These are phyloP conservation scores for Cubamyces sp. DNA, from an alignment of 768 basidiomycete species.

Conservation along the genomic window DNA sequence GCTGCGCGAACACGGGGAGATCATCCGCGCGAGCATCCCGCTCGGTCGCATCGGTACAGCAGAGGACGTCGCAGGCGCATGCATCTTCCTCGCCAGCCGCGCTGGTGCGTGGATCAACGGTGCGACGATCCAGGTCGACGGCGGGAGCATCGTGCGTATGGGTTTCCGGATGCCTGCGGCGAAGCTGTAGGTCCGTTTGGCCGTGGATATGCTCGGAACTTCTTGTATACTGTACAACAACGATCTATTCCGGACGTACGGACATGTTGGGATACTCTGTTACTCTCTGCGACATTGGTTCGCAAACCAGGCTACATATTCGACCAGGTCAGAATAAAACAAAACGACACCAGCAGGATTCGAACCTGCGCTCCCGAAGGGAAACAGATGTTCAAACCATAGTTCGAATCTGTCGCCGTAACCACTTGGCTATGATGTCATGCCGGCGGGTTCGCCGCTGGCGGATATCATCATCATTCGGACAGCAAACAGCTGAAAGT, in stretches of 20 bases:
- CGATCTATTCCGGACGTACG: no score
- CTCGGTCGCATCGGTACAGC: constrained; percentile 59
- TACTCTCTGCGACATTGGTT: no score
- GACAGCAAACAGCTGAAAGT: no score
- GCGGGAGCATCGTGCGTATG: constrained; percentile 54
- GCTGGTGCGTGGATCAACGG: constrained; percentile 69
- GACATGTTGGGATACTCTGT: no score
- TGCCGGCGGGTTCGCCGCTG: no score
- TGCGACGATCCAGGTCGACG: constrained; percentile 64
- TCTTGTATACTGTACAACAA: background rate
- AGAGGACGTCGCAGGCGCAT: constrained; percentile 67
- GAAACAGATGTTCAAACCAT: constrained; percentile 28
- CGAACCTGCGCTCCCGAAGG: constrained; percentile 44
- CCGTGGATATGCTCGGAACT: background rate
- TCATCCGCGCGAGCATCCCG: constrained; percentile 49
- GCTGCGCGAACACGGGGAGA: constrained; percentile 48
- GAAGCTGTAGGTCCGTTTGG: constrained; percentile 35
- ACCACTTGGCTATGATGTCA: constrained; percentile 63
- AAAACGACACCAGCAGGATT: constrained; percentile 45
- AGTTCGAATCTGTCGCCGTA: constrained; percentile 71
- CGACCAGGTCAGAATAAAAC: constrained; percentile 3
- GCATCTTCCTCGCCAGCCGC: constrained; percentile 61
- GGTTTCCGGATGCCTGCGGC: constrained; percentile 25
- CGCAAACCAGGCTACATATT: no score
- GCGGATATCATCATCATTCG: no score